Evolutionary conservation across 2,329 filamentous ascomycete genomes (phyloP).

Genomic region (Monosporascus sp.): DNA sequence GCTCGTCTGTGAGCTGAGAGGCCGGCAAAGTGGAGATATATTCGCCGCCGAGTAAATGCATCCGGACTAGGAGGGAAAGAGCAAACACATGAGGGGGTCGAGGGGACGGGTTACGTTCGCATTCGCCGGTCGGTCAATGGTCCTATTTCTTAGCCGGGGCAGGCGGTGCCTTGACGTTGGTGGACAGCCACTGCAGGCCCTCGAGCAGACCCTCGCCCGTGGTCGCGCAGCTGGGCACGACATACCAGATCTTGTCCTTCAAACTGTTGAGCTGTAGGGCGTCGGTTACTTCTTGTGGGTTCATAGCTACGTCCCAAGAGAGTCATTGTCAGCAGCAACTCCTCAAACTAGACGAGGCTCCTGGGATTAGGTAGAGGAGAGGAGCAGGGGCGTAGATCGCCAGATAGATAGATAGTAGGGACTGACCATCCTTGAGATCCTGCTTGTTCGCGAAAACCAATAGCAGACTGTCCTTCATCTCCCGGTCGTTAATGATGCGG

Average conservation of each 20-base stretch:
- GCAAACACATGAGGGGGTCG: no score
- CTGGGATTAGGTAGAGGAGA: no score
- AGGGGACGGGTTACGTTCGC: no score
- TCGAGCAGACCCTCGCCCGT: slow-evolving; percentile 77
- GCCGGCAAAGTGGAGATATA: no score
- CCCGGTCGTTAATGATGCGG: slow-evolving; percentile 94
- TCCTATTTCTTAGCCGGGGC: slow-evolving; percentile 50
- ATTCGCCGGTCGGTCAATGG: slow-evolving; percentile 5
- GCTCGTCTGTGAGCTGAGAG: not conserved
- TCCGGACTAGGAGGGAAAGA: no score
- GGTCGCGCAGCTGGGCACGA: slow-evolving; percentile 77
- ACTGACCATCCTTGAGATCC: slow-evolving; percentile 75
- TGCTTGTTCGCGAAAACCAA: slow-evolving; percentile 99
- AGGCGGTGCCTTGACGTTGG: slow-evolving; percentile 69
- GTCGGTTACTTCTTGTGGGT: slow-evolving; percentile 73
- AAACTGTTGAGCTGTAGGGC: slow-evolving; percentile 69
- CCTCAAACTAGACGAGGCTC: no score
- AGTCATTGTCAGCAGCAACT: not conserved
- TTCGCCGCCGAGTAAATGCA: no score
- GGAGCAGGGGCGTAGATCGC: no score
- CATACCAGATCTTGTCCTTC: slow-evolving; percentile 81
- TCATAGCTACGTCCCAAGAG: slow-evolving; percentile 57
- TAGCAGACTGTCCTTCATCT: slow-evolving; percentile 93
- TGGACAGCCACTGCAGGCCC: slow-evolving; percentile 77
- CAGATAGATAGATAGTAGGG: not conserved